Evolutionary conservation across 1,284 basidiomycete species (phyloP), one percentile per base, ranked within the genome.

Genomic region (Quambalaria eucalypti): DNA sequence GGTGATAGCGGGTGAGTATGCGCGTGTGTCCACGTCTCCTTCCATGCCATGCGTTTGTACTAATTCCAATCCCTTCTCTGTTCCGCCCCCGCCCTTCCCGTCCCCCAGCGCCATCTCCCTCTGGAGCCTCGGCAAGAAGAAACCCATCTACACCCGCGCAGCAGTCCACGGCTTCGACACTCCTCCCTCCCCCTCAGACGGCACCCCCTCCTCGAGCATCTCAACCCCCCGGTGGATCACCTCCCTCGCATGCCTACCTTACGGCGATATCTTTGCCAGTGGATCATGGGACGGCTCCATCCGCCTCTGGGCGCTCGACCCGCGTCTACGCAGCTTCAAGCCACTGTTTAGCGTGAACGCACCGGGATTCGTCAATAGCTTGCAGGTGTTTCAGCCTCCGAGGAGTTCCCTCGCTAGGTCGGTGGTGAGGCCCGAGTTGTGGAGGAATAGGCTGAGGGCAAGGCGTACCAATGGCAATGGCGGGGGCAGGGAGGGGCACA

Each of bases 1-100:
- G 93, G 95, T 16, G 92, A 99, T 74, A 90, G 87, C 69, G 93
- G n/a, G n/a, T n/a, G n/a, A n/a, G n/a, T n/a, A n/a, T n/a, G n/a
- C n/a, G n/a, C 95, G 88, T 90, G 75, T 61, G 82, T 80, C 31
- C n/a, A n/a, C n/a, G n/a, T n/a, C n/a, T n/a, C n/a, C n/a, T n/a
- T n/a, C n/a, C n/a, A n/a, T n/a, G n/a, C n/a, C n/a, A n/a, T n/a
- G n/a, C n/a, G n/a, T n/a, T n/a, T n/a, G n/a, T n/a, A n/a, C n/a
- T n/a, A n/a, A n/a, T n/a, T n/a, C n/a, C n/a, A n/a, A n/a, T n/a
- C n/a, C n/a, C n/a, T n/a, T n/a, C n/a, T n/a, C n/a, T n/a, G n/a
- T n/a, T n/a, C n/a, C n/a, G n/a, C n/a, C n/a, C 50, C 29, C 14
- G n/a, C 52, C 26, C 33, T 51, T 25, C 52, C 23, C 48, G 10